Base-by-base conservation (phyloP, 1,139 yeast genomes). In the Pichia cactophila region DNA sequence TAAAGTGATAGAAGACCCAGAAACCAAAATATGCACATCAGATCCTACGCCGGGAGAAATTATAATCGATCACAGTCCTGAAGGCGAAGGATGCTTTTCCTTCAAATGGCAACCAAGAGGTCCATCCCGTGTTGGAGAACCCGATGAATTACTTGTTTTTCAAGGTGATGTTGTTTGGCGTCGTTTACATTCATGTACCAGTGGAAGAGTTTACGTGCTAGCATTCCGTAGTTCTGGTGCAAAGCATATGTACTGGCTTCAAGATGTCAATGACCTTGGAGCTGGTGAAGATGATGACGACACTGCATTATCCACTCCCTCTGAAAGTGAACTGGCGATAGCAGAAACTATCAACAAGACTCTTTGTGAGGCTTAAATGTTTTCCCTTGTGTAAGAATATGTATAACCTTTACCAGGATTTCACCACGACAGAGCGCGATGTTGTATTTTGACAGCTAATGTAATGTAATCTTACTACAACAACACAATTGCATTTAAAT, bases 81-180 rank as follows among this genome's bases (percentile, higher is more conserved):
- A 83, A 49, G 69, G 68, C 41, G 72, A 70, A 52, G 74, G 79
- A 39, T 74, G 81, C 56, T 77, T 74, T 63, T 75, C 80, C 37
- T 78, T 82, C 55, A 70, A 69, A 52, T 83, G 89, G 89, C 70
- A 67, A 39, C 82, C 87, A 26, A 69, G 78, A 41, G 81, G 77
- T 41, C 63, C 61, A 40, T 16, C 23, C 11, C 60, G 63, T 5
- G 65, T 65, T 2, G 67, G 63, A 42, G 81, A 77, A 49, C 72
- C 74, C 42, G 86, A 84, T 50, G 94, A 86, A 59, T 72, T 89
- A 57, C 75, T 89, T 58, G 78, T 92, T 48, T 84, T 92, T 58
- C 96, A 97, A 0, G 97, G 97, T 2, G 97, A 92, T 63, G 95
- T 90, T 42, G 80, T 83, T 44, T 87, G 95, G 82, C 78, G 78